Conservation (phyloP, 495 filamentous ascomycete species). For the Filosporella fistucella region DNA sequence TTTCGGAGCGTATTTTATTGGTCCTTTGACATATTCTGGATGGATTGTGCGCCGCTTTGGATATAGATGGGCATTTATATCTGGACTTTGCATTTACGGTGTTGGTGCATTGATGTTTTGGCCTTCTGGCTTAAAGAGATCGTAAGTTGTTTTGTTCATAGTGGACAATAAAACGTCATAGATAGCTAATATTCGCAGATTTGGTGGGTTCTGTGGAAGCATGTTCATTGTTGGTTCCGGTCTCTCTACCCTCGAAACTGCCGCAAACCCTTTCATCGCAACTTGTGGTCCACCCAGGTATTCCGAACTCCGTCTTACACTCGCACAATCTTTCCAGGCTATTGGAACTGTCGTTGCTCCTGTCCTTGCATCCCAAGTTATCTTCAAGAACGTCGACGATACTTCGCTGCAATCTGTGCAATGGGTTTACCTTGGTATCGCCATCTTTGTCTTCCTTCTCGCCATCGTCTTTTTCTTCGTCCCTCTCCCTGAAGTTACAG, state of each 20-base stretch:
- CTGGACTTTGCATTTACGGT: conserved; percentile 50
- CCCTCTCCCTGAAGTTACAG: conserved; percentile 66
- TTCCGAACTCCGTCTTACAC: conserved; percentile 64
- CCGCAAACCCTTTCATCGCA: conserved; percentile 53
- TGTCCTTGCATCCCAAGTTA: conserved; percentile 60
- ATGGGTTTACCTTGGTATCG: conserved; percentile 73
- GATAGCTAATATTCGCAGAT: conserved; percentile 27
- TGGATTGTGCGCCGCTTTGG: conserved; percentile 63
- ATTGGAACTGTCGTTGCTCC: conserved; percentile 63
- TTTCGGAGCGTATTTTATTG: conserved; percentile 46
- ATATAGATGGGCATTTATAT: conserved; percentile 58
- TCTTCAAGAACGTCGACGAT: conserved; percentile 56
- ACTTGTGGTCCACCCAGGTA: conserved; percentile 64
- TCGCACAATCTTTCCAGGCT: conserved; percentile 65
- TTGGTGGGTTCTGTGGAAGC: conserved; percentile 64
- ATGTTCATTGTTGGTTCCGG: conserved; percentile 70
- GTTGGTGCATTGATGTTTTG: conserved; percentile 58
- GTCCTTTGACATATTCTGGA: conserved; percentile 45
- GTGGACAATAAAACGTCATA: too few relatives aligned
- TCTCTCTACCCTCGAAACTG: conserved; percentile 66
- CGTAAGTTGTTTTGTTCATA: too few relatives aligned
- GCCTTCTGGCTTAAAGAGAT: conserved; percentile 51
- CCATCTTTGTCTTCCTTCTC: conserved; percentile 61
- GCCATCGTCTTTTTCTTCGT: conserved; percentile 61
- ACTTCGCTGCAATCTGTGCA: conserved; percentile 56